phyloP scores from a whole-genome alignment of 371 early-diverging fungal genomes.

The Chytridium lagenaria region DNA sequence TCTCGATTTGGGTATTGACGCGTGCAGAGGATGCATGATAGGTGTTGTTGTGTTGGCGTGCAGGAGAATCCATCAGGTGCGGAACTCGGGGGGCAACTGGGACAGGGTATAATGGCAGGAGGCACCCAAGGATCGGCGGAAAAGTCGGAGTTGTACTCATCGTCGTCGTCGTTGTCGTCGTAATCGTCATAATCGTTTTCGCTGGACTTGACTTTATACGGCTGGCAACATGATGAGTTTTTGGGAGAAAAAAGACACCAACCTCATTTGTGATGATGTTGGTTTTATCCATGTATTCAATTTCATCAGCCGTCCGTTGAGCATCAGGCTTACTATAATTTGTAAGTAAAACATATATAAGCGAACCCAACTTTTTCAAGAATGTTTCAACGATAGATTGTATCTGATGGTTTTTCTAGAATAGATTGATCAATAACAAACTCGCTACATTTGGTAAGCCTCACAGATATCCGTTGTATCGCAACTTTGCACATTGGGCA shows the following conservation, averaged over 20 bases:
- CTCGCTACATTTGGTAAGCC: constrained; percentile 1
- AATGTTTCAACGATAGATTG: constrained; percentile 1
- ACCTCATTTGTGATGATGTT: constrained; percentile 22
- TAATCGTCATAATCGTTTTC: constrained; percentile 35
- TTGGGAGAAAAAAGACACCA: no score
- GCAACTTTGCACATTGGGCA: constrained; percentile 38
- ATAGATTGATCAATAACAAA: constrained; percentile 15
- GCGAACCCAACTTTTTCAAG: background rate
- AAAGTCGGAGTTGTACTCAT: background rate
- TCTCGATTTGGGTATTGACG: constrained; percentile 25
- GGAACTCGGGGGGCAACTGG: constrained; percentile 28
- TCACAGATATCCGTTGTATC: constrained; percentile 11
- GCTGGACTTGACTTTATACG: constrained; percentile 16
- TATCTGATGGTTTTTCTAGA: constrained; percentile 22
- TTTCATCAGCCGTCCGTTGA: constrained; percentile 29
- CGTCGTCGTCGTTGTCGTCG: constrained; percentile 32
- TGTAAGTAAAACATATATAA: background rate
- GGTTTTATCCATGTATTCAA: constrained; percentile 27
- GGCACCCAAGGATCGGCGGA: no score
- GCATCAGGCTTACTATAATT: constrained; percentile 20
- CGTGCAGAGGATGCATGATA: constrained; percentile 18
- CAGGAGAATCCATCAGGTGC: constrained; percentile 31
- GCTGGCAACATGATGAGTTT: no score
- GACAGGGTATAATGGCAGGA: background rate
- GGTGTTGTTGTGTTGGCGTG: constrained; percentile 8